These are phyloP conservation scores for Phytophthora uliginosa DNA, from an alignment of 352 stramenopile species.

Conservation along the genomic window DNA sequence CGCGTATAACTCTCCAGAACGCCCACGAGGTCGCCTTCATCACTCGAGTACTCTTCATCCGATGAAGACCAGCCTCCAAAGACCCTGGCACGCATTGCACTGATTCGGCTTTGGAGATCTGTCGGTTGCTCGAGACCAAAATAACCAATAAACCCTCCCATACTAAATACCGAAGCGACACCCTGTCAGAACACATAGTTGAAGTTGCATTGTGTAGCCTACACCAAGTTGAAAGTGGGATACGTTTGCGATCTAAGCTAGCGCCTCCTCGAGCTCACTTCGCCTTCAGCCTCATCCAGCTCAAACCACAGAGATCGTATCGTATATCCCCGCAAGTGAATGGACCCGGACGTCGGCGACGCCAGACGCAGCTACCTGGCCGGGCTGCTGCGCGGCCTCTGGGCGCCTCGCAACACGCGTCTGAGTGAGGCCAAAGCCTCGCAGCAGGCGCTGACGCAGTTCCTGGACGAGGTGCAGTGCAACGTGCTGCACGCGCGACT, in stretches of 20 bases:
- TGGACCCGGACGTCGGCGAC: constrained; percentile 52
- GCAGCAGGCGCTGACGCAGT: constrained; percentile 63
- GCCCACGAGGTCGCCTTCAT: constrained; percentile 19
- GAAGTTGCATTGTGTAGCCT: constrained; percentile 7
- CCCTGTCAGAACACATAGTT: constrained; percentile 30
- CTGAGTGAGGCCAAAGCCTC: constrained; percentile 51
- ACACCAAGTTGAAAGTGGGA: constrained; percentile 20
- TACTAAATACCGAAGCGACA: constrained; percentile 27
- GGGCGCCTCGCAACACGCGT: constrained; percentile 50
- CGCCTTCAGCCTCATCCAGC: background rate
- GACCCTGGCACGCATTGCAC: background rate
- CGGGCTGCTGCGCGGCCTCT: constrained; percentile 72
- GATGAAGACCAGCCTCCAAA: background rate
- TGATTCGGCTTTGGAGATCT: background rate
- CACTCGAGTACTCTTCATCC: background rate
- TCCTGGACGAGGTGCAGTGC: constrained; percentile 81
- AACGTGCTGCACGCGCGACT: constrained; percentile 67
- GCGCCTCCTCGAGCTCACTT: constrained; percentile 11
- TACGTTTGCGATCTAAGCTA: constrained; percentile 17
- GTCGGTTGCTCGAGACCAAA: constrained; percentile 16
- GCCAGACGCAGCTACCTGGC: constrained; percentile 69
- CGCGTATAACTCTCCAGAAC: constrained; percentile 34
- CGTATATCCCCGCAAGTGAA: constrained; percentile 8
- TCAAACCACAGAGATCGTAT: constrained; percentile 4
- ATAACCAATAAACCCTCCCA: constrained; percentile 9